Evolutionary conservation across 1,284 basidiomycete genomes (phyloP), one percentile per base, ranked within the genome.

Genomic region (Golubevia pallescens): DNA sequence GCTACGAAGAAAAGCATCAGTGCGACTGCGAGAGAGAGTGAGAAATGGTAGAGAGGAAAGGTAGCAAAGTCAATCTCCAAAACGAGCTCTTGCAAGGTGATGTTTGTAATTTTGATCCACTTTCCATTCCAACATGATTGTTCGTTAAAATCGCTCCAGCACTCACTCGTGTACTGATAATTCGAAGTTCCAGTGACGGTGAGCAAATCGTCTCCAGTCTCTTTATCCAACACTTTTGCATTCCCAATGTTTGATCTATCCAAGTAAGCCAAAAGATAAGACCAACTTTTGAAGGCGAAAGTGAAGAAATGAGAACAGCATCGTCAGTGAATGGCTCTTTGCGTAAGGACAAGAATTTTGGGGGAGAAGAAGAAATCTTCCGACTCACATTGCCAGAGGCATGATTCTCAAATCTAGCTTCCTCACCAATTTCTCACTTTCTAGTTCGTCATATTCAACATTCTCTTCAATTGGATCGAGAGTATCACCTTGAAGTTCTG

Each of bases 1-100:
- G 32, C 59, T 7, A 64, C 54, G 48, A 64, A 53, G 54, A 63
- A 63, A 20, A 38, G 20, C 21, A 58, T 58, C 14, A 63, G 56
- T 3, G 58, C 52, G 6, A 51, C 16, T 19, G 55, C 13, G 20
- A 32, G 13, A 13, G 24, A 56, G 54, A 13, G 13, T 28, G 54
- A 32, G 13, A 13, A 32, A 13, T 56, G 20, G 6, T n/a, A n/a
- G n/a, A n/a, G n/a, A n/a, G n/a, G n/a, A n/a, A n/a, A n/a, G n/a
- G n/a, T n/a, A n/a, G 19, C 19, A 53, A 53, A 19, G 16, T 16
- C 19, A 16, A 53, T 53, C 16, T 53, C 51, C 51, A 16, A 19
- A 16, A 19, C 51, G 16, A 16, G 51, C 19, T 16, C 16, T 16
- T 53, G 19, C 16, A 53, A 53, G n/a, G n/a, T n/a, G n/a, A n/a